These are phyloP conservation scores for Phyllosticta citrichinensis DNA, from an alignment of 2,329 filamentous ascomycete genomes.

Conservation along the genomic window DNA sequence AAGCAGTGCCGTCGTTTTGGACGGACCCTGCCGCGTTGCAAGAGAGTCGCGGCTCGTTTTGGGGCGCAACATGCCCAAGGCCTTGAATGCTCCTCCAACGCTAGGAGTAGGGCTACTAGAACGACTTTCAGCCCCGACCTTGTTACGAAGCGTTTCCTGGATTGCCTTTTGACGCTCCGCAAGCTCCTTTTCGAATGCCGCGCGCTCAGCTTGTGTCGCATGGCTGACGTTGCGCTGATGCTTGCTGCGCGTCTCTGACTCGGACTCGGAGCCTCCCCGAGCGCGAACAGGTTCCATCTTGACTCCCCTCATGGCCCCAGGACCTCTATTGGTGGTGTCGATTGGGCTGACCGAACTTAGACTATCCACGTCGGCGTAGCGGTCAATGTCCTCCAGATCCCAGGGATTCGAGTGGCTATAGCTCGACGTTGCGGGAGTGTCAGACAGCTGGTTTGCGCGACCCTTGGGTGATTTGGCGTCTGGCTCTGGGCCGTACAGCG, in stretches of 20 bases:
- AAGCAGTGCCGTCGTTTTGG: conserved; percentile 53
- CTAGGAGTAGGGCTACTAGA: conserved; percentile 28
- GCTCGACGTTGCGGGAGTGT: conserved; percentile 36
- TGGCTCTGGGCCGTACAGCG: conserved; percentile 46
- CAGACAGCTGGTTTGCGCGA: conserved; percentile 12
- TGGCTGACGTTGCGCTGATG: conserved; percentile 42
- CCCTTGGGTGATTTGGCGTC: background rate
- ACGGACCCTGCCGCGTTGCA: conserved; percentile 38
- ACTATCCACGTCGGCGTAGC: conserved; percentile 27
- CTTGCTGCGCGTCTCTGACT: conserved; percentile 37
- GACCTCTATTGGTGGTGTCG: conserved; percentile 12
- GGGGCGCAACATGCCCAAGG: conserved; percentile 53
- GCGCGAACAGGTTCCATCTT: background rate
- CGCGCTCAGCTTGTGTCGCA: conserved; percentile 46
- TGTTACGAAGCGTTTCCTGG: conserved; percentile 61
- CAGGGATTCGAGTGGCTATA: conserved; percentile 45
- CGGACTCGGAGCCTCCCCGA: conserved; percentile 26
- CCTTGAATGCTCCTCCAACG: conserved; percentile 37
- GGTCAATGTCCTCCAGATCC: conserved; percentile 43
- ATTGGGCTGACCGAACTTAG: conserved; percentile 26
- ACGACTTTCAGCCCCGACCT: conserved; percentile 51
- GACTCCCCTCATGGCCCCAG: conserved; percentile 13
- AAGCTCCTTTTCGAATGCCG: conserved; percentile 65
- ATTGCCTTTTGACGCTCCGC: conserved; percentile 61
- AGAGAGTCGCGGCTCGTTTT: conserved; percentile 62